These are phyloP conservation scores for Neopestalotiopsis rosae DNA, from an alignment of 2,329 filamentous ascomycete species.

Conservation along the genomic window DNA sequence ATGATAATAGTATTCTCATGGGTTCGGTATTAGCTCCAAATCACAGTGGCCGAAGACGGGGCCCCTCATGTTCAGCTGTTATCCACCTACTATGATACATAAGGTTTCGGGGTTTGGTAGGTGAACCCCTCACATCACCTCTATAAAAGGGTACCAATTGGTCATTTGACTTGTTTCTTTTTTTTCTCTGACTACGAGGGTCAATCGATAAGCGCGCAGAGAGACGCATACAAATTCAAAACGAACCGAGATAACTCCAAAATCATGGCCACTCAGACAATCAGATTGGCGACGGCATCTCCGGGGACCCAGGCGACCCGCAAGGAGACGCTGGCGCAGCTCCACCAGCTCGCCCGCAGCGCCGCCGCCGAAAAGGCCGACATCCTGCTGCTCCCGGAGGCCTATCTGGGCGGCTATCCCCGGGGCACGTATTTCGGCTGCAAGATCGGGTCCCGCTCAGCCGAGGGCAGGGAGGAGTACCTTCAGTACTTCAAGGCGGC, in stretches of 20 bases:
- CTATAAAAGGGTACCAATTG: neutral
- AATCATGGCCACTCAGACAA: constrained; percentile 29
- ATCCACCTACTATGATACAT: neutral
- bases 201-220: neutral
- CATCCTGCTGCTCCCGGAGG: constrained; percentile 88
- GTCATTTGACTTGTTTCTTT: neutral
- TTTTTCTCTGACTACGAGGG: neutral
- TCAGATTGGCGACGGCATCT: constrained; percentile 62
- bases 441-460: constrained; percentile 71
- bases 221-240: neutral
- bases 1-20: neutral
- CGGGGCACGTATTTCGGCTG: constrained; percentile 80
- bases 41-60: constrained; percentile 3
- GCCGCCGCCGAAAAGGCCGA: constrained; percentile 65
- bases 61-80: constrained; percentile 6
- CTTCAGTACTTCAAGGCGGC: constrained; percentile 78
- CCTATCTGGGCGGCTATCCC: constrained; percentile 90
- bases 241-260: neutral
- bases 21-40: neutral
- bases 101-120: constrained; percentile 4
- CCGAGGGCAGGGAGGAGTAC: constrained; percentile 81
- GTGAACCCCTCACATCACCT: constrained; percentile 10
- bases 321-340: constrained; percentile 66
- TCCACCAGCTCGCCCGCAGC: constrained; percentile 65
- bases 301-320: constrained; percentile 57